phyloP scores from a whole-genome alignment of 805 yeast genomes.

The Sugiyamaella chiloensis region DNA sequence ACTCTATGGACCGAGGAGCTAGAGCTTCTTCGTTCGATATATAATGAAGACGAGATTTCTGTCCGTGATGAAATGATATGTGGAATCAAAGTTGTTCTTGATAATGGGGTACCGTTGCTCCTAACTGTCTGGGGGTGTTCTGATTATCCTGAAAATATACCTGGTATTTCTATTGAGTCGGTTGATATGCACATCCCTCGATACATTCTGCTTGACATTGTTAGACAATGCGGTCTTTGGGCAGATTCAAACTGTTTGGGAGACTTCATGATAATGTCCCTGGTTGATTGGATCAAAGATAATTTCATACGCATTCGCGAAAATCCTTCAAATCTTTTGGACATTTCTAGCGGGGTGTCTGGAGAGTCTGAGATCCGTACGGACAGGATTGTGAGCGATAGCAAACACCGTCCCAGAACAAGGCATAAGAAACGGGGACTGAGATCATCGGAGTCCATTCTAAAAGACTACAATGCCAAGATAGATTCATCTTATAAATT shows the following conservation, averaged over 20 bases:
- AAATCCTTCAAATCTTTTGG: constrained; percentile 70
- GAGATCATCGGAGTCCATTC: constrained; percentile 35
- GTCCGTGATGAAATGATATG: constrained; percentile 13
- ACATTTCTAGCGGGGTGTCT: constrained; percentile 31
- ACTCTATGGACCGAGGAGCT: constrained; percentile 73
- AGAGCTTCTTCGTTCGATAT: constrained; percentile 62
- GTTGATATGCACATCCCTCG: constrained; percentile 31
- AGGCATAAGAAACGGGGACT: background rate
- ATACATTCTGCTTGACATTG: constrained; percentile 36
- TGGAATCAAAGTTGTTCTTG: constrained; percentile 9
- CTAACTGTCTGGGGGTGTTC: constrained; percentile 39
- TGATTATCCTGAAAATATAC: constrained; percentile 61
- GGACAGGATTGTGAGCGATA: background rate
- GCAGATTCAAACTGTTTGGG: constrained; percentile 49
- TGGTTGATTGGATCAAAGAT: constrained; percentile 77
- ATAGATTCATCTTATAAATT: constrained; percentile 30
- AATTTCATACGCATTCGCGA: constrained; percentile 55
- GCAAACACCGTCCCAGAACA: background rate
- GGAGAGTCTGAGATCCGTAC: constrained; percentile 23
- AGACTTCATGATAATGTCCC: constrained; percentile 60
- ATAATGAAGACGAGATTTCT: constrained; percentile 41
- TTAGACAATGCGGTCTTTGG: constrained; percentile 29
- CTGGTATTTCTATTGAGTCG: constrained; percentile 61
- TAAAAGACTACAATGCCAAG: constrained; percentile 36
- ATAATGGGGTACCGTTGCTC: background rate